Evolutionary conservation across 768 basidiomycete genomes (phyloP).

Genomic region (Daedaleopsis nitida): DNA sequence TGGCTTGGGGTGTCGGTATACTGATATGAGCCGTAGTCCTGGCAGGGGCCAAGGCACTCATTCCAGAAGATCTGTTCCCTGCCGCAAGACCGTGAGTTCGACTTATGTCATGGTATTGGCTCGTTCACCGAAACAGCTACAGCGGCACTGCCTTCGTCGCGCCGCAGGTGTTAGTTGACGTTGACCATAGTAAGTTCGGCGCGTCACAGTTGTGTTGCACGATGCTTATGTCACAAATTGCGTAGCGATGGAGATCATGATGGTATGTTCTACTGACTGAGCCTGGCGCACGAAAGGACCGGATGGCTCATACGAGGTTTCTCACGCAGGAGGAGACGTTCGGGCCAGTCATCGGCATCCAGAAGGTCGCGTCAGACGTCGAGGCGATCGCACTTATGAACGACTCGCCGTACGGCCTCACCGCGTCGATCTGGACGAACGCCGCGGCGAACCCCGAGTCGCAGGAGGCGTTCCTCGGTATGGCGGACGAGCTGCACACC

Average conservation of each 20-base stretch:
- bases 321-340: constrained; percentile 77
- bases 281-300: neutral
- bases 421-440: constrained; percentile 94
- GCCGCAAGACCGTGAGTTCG: constrained; percentile 64
- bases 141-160: constrained; percentile 87
- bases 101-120: neutral
- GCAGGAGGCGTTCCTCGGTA: constrained; percentile 62
- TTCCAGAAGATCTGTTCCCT: constrained; percentile 68
- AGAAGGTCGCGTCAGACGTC: constrained; percentile 85
- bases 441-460: constrained; percentile 60
- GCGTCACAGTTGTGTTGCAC: neutral
- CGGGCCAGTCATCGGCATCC: constrained; percentile 91
- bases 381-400: constrained; percentile 94
- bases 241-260: constrained; percentile 92
- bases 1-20: neutral
- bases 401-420: constrained; percentile 93
- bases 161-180: constrained; percentile 88
- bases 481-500: constrained; percentile 75
- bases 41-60: constrained; percentile 77
- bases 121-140: neutral
- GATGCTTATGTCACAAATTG: constrained; percentile 5
- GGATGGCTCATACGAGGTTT: neutral
- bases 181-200: constrained; percentile 73
- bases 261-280: constrained; percentile 40
- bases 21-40: constrained; percentile 46